Evolutionary conservation across 2,329 filamentous ascomycete species (phyloP), one percentile per base, ranked within the genome.

Genomic region (Fusarium sp.): DNA sequence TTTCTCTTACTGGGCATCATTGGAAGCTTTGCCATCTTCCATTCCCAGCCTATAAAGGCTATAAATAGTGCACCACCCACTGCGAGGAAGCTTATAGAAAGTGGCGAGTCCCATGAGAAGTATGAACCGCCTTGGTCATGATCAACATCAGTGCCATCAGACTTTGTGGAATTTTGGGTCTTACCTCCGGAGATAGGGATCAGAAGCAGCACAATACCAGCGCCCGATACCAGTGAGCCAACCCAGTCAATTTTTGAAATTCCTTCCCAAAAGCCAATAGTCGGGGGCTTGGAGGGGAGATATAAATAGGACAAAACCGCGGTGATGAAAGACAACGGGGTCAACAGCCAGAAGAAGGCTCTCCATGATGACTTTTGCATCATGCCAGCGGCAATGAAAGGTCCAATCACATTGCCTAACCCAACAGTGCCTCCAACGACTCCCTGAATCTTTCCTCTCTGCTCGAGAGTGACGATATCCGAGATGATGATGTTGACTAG

Each of bases 11-110:
- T 13, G 2, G 63, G 63, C 63, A 66, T 66, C 60, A 66, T 66
- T 1, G 63, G 63, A 57, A 66, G 63, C 2, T 66, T 66, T 18
- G 63, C 60, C 48, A 66, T 38, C 15, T 66, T 66, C 63, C 63
- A 66, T 30, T 66, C 63, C 48, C 61, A 66, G 7, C 44, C 17
- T 3, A 66, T 9, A 4, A 66, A 66, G 4, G 28, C 41, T 0
- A 65, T 1, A 0, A 66, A 42, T 3, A 66, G 1, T 0, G 39
- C 18, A 1, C 45, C 34, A 0, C 62, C 60, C 1, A 39, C 11
- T 0, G 22, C 24, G 0, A 66, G 39, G 18, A 64, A 44, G 20
- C 62, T 39, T 0, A 66, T 66, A 0, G 62, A 65, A 0, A 66
- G 13, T 6, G 62, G 39, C 0, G 62, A 66, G n/a, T 56, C 34